These are phyloP conservation scores for Thelephora terrestris DNA, from an alignment of 1,284 basidiomycete species.

Conservation along the genomic window DNA sequence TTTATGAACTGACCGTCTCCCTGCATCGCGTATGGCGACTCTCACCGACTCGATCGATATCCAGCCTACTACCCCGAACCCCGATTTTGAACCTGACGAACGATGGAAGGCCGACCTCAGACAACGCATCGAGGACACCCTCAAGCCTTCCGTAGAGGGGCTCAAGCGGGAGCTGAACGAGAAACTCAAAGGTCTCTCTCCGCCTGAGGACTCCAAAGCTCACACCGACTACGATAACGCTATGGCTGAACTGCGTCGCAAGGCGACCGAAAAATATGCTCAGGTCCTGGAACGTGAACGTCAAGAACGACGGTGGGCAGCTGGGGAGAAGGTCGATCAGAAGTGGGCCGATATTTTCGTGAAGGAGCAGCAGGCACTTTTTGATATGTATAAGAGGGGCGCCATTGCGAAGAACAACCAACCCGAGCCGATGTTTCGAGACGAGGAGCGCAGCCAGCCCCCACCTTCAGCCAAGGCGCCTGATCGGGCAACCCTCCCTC, in stretches of 20 bases:
- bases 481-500: background rate
- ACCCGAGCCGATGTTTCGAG: background rate
- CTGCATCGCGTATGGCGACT: constrained; percentile 9
- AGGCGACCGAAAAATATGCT: constrained; percentile 22
- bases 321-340: constrained; percentile 11
- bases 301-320: constrained; percentile 19
- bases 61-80: constrained; percentile 5
- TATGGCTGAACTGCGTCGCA: constrained; percentile 24
- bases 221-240: constrained; percentile 27
- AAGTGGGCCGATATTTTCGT: constrained; percentile 12
- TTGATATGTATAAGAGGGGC: constrained; percentile 20
- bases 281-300: constrained; percentile 20
- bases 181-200: constrained; percentile 24
- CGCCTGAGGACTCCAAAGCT: constrained; percentile 21
- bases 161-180: constrained; percentile 33
- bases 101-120: constrained; percentile 38
- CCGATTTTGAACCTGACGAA: constrained; percentile 41
- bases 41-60: background rate
- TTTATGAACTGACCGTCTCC: constrained; percentile 2
- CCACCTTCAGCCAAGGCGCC: too few relatives aligned
- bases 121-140: constrained; percentile 31
- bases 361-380: constrained; percentile 22
- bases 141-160: constrained; percentile 36
- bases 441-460: too few relatives aligned
- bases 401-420: background rate